Evolutionary conservation across 2,329 filamentous ascomycete genomes (phyloP).

Genomic region (Venturia effusa): DNA sequence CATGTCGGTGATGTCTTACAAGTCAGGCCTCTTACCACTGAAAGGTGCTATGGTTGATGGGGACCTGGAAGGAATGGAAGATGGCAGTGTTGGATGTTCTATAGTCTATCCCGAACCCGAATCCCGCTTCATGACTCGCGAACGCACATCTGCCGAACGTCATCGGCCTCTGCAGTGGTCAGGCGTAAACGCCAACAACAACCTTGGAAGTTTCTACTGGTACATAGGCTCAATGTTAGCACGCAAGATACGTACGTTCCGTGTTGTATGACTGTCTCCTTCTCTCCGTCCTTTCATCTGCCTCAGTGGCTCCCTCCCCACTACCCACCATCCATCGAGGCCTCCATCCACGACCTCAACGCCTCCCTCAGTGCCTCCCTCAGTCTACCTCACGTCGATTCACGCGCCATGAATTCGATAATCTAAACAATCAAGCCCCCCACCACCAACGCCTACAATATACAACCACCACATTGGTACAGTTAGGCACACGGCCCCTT

Average conservation of each 20-base stretch:
- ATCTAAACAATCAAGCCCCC: background rate
- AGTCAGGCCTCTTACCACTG: too few species aligned
- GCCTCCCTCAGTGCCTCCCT: too few species aligned
- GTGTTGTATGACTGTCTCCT: background rate
- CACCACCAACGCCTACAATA: background rate
- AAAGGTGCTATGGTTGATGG: background rate
- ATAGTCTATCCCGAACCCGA: background rate
- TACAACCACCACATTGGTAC: background rate
- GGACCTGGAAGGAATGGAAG: too few species aligned
- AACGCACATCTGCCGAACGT: background rate
- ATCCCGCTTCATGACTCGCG: background rate
- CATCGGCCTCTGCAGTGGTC: too few species aligned
- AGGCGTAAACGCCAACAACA: background rate
- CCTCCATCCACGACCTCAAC: background rate
- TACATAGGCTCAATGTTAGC: background rate
- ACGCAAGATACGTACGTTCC: background rate
- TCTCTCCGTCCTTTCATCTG: background rate
- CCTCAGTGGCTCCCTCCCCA: background rate
- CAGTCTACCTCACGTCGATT: background rate
- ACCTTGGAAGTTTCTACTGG: background rate
- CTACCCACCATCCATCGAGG: background rate
- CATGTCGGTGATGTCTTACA: too few species aligned
- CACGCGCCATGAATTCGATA: background rate
- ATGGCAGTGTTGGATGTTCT: too few species aligned
- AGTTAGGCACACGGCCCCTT: conserved; percentile 50